Evolutionary conservation across 2,329 filamentous ascomycete species (phyloP), one percentile per base, ranked within the genome.

Genomic region (Tolypocladium paradoxum): DNA sequence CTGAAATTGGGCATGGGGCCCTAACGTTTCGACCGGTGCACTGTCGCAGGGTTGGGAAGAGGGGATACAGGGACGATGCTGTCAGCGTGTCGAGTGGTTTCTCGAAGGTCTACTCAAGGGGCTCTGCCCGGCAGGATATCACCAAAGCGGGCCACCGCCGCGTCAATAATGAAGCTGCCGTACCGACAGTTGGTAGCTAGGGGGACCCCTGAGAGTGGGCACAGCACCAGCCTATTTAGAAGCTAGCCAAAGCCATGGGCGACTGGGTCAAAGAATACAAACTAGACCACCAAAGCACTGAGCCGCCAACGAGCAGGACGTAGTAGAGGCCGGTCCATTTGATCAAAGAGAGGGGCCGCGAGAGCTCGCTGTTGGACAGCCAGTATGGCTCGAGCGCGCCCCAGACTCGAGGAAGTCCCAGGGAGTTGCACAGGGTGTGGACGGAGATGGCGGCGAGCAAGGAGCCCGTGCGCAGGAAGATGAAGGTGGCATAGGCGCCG

Each of bases 401-500:
- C 84, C 88, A 95, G 54, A 97, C 71, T 7, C 90, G 80, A 24
- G 93, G 93, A 49, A 97, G 73, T 8, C 93, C 93, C 78, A 91
- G 88, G 73, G 81, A 87, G 66, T 99, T 99, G 73, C 93, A 99
- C 65, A 97, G 93, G 11, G 82, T 79, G 65, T 99, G 93, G 6
- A 88, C 85, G 22, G 84, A 65, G 51, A 92, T 84, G 34, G 86
- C 86, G 14, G 87, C 84, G 40, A 85, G 76, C 38, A 97, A 71
- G 48, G 87, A 95, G 4, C 90, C 90, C 0, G 90, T 95, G 36
- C 92, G 84, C 22, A 99, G 66, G 64, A 87, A 96, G 22, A 96
- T 63, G 62, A 97, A 99, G 0, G 89, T 90, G 5, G 88, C 91
- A 69, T 93, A 96, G 69, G 90, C 90, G 56, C 93, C 93, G 64